These are phyloP conservation scores for Pleurotus eryngii DNA, from an alignment of 768 basidiomycete species.

Conservation along the genomic window DNA sequence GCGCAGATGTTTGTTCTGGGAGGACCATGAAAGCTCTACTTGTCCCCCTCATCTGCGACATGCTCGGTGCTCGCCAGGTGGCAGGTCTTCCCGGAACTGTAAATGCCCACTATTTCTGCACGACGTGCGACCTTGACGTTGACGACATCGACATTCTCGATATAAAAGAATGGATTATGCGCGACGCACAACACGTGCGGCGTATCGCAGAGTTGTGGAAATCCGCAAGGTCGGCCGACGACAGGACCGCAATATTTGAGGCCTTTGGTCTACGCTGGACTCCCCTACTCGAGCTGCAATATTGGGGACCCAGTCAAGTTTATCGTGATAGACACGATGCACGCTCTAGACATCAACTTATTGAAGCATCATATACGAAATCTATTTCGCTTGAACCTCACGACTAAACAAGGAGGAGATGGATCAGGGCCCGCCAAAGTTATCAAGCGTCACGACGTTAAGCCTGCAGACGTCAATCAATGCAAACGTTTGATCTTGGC, in stretches of 20 bases:
- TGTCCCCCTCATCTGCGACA: not conserved
- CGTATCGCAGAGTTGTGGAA: slow-evolving; percentile 15
- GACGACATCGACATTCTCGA: slow-evolving; percentile 17
- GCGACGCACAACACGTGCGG: slow-evolving; percentile 10
- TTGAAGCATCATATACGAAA: slow-evolving; percentile 22
- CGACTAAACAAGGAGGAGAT: not conserved
- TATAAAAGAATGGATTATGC: slow-evolving; percentile 11
- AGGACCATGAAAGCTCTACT: not conserved
- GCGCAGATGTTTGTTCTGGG: no score
- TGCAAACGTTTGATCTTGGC: not conserved
- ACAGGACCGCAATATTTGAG: slow-evolving; percentile 11
- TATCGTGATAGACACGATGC: slow-evolving; percentile 33
- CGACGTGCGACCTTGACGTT: slow-evolving; percentile 13
- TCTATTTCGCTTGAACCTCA: slow-evolving; percentile 9
- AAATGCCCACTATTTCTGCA: slow-evolving; percentile 18
- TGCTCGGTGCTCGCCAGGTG: not conserved
- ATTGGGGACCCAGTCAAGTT: slow-evolving; percentile 29
- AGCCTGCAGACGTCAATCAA: not conserved
- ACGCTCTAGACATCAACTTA: slow-evolving; percentile 28
- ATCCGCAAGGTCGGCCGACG: slow-evolving; percentile 10
- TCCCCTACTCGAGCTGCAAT: slow-evolving; percentile 26
- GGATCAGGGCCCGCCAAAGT: not conserved
- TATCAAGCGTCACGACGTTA: not conserved
- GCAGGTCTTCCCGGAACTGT: not conserved
- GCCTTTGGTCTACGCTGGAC: slow-evolving; percentile 25